Base-by-base conservation (phyloP, 2,329 filamentous ascomycete species). In the Dryadomyces quercus-mongolicae region DNA sequence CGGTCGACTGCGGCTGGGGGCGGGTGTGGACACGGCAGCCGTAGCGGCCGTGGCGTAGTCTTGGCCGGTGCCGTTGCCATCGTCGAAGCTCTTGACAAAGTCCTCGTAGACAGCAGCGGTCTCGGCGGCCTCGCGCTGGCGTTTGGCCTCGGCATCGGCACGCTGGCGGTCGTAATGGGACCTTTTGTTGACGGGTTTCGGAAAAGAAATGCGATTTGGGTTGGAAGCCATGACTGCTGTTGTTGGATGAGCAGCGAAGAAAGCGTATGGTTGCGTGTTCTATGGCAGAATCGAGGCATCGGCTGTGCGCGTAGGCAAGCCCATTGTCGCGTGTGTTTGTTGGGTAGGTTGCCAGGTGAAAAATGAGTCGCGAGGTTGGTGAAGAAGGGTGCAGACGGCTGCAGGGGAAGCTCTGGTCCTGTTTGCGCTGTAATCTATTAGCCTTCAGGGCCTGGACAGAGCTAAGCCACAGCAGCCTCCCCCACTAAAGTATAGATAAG, bases 101-200 rank as follows among this genome's bases (percentile, higher is more conserved):
- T 92, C 88, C 61, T 89, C 82, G 67, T 91, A 87, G 1, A 90
- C 88, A 22, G 88, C 89, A 21, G 86, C 88, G 7, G 88, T 94
- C 70, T 95, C 91, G 60, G 85, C 88, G 63, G 85, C 86, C 68
- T 95, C 91, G 60, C 88, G 80, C 61, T 81, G 78, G 56, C 87
- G 84, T 71, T 95, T 95, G 22, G 88, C 89, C 73, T 95, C 89
- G 55, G 87, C 88, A 66, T 95, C 89, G 56, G 88, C 88, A 67
- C 87, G 89, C 67, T 94, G 87, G 62, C 85, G 84, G 71, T 95
- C 91, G 66, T 94, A 95, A 25, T 86, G 77, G 20, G 89, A 94
- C 65, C 93, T 88, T 69, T 91, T 93, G 20, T 49, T 46, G 44
- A 54, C n/a, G 4, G 57, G 55, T 20, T 56, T 57, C 3, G 57